Evolutionary conservation across 192 early-diverging fungal genomes (phyloP), one percentile per base, ranked within the genome.

Genomic region (Coemansia sp.): DNA sequence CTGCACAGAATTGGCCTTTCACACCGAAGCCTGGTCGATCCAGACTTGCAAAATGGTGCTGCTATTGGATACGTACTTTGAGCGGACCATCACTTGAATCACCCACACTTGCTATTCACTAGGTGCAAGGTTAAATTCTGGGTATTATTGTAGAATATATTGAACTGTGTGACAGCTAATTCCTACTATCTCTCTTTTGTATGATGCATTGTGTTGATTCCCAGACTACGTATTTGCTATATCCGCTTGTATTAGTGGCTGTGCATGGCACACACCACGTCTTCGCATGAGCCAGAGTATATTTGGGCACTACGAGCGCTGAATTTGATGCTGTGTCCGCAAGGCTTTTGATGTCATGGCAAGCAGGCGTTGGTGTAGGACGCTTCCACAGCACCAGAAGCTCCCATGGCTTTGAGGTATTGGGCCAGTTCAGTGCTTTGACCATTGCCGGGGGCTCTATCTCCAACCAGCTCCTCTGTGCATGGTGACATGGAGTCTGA

Each of bases 1-100:
- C 74, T 94, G 92, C 65, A 94, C 88, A 9, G 91, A 89, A 27
- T 66, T 67, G 7, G 82, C 72, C 61, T 85, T 80, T 33, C 84
- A 74, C 41, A 88, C 84, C 22, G 88, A 88, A 0, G 68, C 73
- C 40, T 80, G 77, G 70, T 87, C 87, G 20, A 86, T 87, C 90
- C 93, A 92, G 41, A 89, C 86, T 65, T 94, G 90, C 18, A 90
- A 57, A 12, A 92, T 77, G 3, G 85, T 88, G 47, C 90, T 85
- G 68, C 90, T 89, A 62, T 71, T 70, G n/a, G 90, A 74, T 10
- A 72, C 40, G 51, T 85, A 76, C 57, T 86, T 76, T 66, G 84
- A 79, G 55, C 87, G 73, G 38, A 36, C 34, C 34, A 36, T 36
- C 5, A 8, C 34, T 1, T 36, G 34, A 36, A 36, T 5, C 5